Evolutionary conservation across 768 basidiomycete species (phyloP), one percentile per base, ranked within the genome.

Genomic region (Boletus pseudo-olivaceus): DNA sequence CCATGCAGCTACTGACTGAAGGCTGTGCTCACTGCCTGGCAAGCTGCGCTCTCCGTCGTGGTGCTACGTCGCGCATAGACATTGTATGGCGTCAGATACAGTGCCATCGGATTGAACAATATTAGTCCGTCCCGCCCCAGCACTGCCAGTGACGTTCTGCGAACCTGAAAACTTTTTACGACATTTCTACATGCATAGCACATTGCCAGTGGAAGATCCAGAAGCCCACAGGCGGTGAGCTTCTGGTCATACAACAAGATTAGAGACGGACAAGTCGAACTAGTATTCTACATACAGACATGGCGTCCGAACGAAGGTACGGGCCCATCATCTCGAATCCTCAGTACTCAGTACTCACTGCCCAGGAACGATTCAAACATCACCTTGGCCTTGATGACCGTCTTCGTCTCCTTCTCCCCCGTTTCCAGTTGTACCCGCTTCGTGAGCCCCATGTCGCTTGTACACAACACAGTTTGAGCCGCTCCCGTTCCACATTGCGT

Each of bases 311-410:
- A 11, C 27, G 17, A 8, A 3, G 27, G 3, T 7, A 33, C 7
- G n/a, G 9, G 32, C 17, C 20, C 17, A 47, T 47, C 33, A 47
- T 20, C 9, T 23, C 46, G 34, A 47, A n/a, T 38, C 14, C 15
- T 38, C 26, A 19, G 34, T 26, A 23, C 23, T 23, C 26, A 19
- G 34, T 26, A 23, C 23, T 23, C 26, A 19, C 26, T 26, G 20
- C 26, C 30, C 20, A 44, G 41, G 38, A 55, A 44, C 15, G 54
- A 51, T 11, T 49, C 32, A 11, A 49, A 33, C 19, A 54, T 17
- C 19, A 51, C 54, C 23, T 55, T 55, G 3, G 54, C 49, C 17
- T 51, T 51, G 17, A 52, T 26, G 29, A 55, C 42, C 15, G 35
- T 44, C 23, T 2, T 43, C 34, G 48, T 51, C 27, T 44, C 41